phyloP scores from a whole-genome alignment of 1,284 basidiomycete genomes.

The Agroathelia rolfsii region DNA sequence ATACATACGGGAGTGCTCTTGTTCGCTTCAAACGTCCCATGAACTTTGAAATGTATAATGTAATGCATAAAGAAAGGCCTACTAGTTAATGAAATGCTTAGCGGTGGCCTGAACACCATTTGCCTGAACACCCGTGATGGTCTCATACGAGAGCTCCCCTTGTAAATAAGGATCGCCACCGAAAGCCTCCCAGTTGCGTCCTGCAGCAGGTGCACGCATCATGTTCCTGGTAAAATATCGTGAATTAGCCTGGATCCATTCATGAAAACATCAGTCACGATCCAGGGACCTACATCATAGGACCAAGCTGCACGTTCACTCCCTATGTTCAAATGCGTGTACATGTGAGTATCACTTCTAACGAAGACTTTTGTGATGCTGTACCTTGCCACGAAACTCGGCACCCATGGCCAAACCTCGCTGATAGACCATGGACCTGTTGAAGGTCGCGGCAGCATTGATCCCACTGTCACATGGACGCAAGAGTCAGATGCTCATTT shows the following conservation, averaged over 20 bases:
- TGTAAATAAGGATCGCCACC: constrained; percentile 55
- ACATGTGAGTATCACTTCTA: no score
- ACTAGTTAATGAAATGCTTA: constrained; percentile 56
- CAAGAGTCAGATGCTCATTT: no score
- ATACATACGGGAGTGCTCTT: constrained; percentile 44
- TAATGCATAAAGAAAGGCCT: constrained; percentile 2
- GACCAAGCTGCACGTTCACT: constrained; percentile 51
- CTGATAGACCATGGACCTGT: constrained; percentile 54
- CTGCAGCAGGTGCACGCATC: constrained; percentile 51
- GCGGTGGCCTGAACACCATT: constrained; percentile 49
- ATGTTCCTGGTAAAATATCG: constrained; percentile 33
- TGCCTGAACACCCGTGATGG: constrained; percentile 50
- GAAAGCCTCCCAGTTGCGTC: constrained; percentile 66
- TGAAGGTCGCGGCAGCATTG: constrained; percentile 67
- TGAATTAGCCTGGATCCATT: constrained; percentile 5
- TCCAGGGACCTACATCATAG: constrained; percentile 31
- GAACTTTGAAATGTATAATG: background rate
- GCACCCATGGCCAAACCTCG: constrained; percentile 56
- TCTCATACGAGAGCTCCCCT: constrained; percentile 51
- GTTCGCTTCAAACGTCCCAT: constrained; percentile 30
- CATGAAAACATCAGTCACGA: constrained; percentile 4
- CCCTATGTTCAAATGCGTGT: no score
- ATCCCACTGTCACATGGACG: constrained; percentile 24
- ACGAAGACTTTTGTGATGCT: no score
- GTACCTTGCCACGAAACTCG: constrained; percentile 64